Conservation (phyloP, 345 rosid species). For the Euclidium syriacum region DNA sequence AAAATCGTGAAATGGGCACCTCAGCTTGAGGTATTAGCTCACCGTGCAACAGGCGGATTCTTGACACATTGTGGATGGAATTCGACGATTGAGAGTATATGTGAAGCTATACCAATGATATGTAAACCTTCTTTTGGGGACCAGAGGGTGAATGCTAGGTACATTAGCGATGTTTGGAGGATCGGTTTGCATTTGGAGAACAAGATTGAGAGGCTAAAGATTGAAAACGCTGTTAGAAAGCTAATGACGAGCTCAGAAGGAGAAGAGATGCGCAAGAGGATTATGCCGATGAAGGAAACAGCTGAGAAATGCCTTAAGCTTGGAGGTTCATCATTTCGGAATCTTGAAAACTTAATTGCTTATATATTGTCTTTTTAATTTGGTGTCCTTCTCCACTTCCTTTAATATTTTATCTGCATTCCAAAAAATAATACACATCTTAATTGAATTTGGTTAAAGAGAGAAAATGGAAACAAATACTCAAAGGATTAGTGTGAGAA, state of each 20-base stretch:
- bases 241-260: slow-evolving; percentile 20
- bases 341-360: slow-evolving; percentile 15
- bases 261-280: slow-evolving; percentile 29
- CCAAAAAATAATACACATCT: not conserved
- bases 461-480: no score
- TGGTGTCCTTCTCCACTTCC: not conserved
- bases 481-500: no score
- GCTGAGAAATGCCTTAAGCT: slow-evolving; percentile 15
- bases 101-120: slow-evolving; percentile 30
- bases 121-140: slow-evolving; percentile 35
- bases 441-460: no score
- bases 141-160: slow-evolving; percentile 28
- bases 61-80: slow-evolving; percentile 36
- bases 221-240: slow-evolving; percentile 18
- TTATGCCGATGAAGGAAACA: slow-evolving; percentile 18
- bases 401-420: not conserved
- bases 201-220: slow-evolving; percentile 4
- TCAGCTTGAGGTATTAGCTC: slow-evolving; percentile 29
- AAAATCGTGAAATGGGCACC: slow-evolving; percentile 33
- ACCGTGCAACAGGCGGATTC: slow-evolving; percentile 30
- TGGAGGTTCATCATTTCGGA: slow-evolving; percentile 25
- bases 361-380: slow-evolving; percentile 5
- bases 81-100: slow-evolving; percentile 29
- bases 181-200: slow-evolving; percentile 32
- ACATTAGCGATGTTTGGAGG: slow-evolving; percentile 23